phyloP scores from a whole-genome alignment of 139 green algal genomes.

The Micromonas commoda region DNA sequence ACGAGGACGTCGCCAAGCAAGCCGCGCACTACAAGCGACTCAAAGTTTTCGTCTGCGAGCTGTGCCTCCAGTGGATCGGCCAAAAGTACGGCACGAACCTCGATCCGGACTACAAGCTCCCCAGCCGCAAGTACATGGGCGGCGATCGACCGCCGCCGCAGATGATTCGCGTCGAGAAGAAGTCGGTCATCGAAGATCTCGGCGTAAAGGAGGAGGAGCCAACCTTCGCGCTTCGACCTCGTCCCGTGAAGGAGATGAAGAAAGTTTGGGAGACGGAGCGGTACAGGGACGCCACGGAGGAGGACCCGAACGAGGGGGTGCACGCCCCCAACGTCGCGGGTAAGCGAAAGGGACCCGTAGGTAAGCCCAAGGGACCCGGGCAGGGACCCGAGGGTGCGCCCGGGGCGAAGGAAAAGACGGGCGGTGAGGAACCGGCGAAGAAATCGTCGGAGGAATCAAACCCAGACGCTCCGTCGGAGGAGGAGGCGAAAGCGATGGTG shows the following conservation, averaged over 20 bases:
- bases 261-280: neutral
- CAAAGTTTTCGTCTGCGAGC: constrained; percentile 27
- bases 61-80: constrained; percentile 16
- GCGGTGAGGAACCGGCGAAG: no score
- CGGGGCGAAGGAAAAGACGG: no score
- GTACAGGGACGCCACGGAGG: no score
- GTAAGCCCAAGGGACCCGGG: no score
- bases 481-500: no score
- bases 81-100: constrained; percentile 28
- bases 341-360: no score
- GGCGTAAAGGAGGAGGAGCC: neutral
- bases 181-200: constrained; percentile 20
- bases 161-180: constrained; percentile 19
- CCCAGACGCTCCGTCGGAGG: no score
- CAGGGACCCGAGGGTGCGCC: no score
- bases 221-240: neutral
- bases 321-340: no score
- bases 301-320: no score
- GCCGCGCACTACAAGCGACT: neutral
- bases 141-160: neutral
- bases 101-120: constrained; percentile 29
- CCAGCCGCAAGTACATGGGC: constrained; percentile 26
- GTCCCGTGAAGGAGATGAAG: neutral
- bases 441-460: no score
- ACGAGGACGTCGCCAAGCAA: constrained; percentile 32